Evolutionary conservation across 2,329 filamentous ascomycete genomes (phyloP), one percentile per base, ranked within the genome.

Genomic region (Rhinocladiella similis): DNA sequence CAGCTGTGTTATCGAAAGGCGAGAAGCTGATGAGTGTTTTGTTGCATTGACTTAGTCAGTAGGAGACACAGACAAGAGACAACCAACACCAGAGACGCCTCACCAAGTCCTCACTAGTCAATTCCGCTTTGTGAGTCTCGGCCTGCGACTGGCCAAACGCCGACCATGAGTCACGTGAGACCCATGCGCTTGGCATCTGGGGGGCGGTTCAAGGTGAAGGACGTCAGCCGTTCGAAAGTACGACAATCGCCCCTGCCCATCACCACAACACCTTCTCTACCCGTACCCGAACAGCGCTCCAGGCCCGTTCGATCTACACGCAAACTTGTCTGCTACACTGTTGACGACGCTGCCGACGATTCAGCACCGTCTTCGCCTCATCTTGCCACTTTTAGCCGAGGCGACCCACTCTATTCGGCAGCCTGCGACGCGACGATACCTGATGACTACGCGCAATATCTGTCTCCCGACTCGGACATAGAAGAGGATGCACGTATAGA

Each of bases 401-500:
- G 48, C 50, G 53, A 57, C 53, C 53, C 19, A 50, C 38, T 55
- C 29, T 48, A 62, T 41, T 36, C 38, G 16, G 42, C 43, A 25
- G 38, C 27, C 47, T 29, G 51, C 19, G 50, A 59, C 59, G 59
- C 59, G 59, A 54, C 59, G 49, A 53, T 59, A 45, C 51, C 56
- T 47, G 14, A 56, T 53, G 53, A 55, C 16, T 57, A 57, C 60
- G 53, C 57, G 54, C 60, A 51, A 54, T 59, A 57, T 43, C 27
- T 61, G n/a, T 59, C 59, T 43, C 72, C 70, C 62, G 67, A 67
- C 59, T 69, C 59, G 61, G 70, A 68, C 50, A 63, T 57, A 59
- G 63, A 61, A 65, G 70, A 75, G 69, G 69, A 76, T 75, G 73
- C 72, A 65, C 69, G 65, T 60, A 66, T 62, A 56, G 64, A 69